These are phyloP conservation scores for Solanum stenotomum DNA, from an alignment of 257 asterid species.

Conservation along the genomic window DNA sequence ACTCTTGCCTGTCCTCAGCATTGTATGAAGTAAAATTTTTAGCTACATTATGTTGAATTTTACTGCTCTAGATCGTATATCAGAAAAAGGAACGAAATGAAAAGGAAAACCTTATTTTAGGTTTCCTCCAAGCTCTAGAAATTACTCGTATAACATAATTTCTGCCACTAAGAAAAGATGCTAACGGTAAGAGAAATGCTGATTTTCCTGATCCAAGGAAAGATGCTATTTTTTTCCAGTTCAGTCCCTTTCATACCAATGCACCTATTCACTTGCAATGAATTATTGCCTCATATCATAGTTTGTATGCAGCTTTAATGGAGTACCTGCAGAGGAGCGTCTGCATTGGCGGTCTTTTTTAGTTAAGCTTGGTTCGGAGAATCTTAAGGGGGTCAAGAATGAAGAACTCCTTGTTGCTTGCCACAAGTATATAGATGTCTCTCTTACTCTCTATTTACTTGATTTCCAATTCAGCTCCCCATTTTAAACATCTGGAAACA, in stretches of 20 bases:
- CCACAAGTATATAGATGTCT: constrained; percentile 21
- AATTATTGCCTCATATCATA: background rate
- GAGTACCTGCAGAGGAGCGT: constrained; percentile 97
- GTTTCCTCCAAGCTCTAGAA: background rate
- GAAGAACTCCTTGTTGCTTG: constrained; percentile 95
- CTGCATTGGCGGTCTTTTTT: constrained; percentile 90
- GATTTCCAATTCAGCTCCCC: background rate
- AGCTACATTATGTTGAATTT: background rate
- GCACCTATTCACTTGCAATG: background rate
- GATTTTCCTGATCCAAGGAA: background rate
- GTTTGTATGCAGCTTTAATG: constrained; percentile 52
- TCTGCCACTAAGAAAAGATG: background rate
- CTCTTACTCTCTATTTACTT: background rate
- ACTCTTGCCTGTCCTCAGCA: background rate
- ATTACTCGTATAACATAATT: background rate
- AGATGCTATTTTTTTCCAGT: background rate
- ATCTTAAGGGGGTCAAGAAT: constrained; percentile 80
- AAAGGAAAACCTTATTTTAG: background rate
- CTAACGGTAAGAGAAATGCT: background rate
- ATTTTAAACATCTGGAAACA: background rate
- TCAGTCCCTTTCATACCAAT: background rate
- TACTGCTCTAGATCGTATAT: background rate
- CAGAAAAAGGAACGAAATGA: background rate
- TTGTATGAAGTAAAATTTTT: background rate
- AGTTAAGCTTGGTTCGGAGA: constrained; percentile 88